Evolutionary conservation across 2,329 filamentous ascomycete species (phyloP), one percentile per base, ranked within the genome.

Genomic region (Alternaria sp.): DNA sequence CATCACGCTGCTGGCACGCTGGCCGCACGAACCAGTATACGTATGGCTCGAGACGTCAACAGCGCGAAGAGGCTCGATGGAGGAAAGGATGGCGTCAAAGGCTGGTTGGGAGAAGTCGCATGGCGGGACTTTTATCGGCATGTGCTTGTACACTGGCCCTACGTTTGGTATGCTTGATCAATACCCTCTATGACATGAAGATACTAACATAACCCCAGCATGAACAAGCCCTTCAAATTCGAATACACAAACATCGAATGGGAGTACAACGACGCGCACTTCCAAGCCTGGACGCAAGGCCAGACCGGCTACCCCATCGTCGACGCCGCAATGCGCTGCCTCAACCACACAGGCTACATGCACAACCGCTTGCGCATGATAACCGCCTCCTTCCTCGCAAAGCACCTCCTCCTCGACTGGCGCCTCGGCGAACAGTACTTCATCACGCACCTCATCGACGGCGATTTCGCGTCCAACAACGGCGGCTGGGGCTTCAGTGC

Each of bases 111-210:
- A 7, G 84, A 86, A 67, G 80, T 86, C n/a, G 83, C 84, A 2
- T 86, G 85, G 76, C 78, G 84, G 1, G 84, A 86, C 60, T 83
- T 85, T 47, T 86, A 86, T 71, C 73, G 84, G 1, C 84, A 86
- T 76, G 92, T 97, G 4, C 81, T 97, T 6, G 92, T 90, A 0
- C 83, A 94, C 64, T 97, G 93, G 92, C 94, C 94, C 0, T 94
- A 94, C 71, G 84, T 94, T 7, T 93, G 90, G 89, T 89, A 80
- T 74, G 85, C 78, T 15, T 10, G 41, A 9, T 9, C 18, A n/a
- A 25, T 44, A 14, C 6, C 10, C 10, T 15, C n/a, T 20, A 4
- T 12, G 9, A 21, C 14, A n/a, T 1, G 5, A 41, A 26, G 10
- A 26, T 15, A 14, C 55, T 63, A 54, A 64, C 33, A 55, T 8